A percentile compares a stretch with the other conserved stretches of the same genome.
Conservation (phyloP, 163 green algal species). For the Trebouxiophyceae sp. region DNA sequence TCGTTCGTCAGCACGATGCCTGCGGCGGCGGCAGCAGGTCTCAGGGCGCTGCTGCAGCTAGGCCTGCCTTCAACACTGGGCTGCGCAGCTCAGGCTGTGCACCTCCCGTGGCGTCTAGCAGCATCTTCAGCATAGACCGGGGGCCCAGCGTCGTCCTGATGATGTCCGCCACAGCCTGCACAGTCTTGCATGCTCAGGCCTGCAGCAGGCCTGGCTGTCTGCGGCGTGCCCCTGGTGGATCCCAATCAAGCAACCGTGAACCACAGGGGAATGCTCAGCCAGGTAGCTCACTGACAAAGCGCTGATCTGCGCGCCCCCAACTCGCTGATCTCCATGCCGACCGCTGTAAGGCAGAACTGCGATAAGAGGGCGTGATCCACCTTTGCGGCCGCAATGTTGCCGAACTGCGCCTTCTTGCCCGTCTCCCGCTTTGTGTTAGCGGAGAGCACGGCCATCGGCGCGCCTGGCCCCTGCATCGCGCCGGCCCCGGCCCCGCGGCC, state of each 20-base stretch:
- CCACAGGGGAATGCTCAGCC: too few species aligned
- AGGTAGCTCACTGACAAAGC: too few species aligned
- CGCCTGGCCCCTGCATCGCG: too few species aligned
- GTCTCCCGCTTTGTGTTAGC: conserved; percentile 87
- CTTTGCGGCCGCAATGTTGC: conserved; percentile 96
- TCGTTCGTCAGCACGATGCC: conserved; percentile 99
- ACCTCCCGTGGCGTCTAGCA: conserved; percentile 96
- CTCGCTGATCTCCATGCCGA: too few species aligned
- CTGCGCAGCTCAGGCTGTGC: background rate
- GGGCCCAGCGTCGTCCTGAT: conserved; percentile 95
- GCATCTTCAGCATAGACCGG: conserved; percentile 98
- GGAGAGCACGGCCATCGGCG: conserved; percentile 57
- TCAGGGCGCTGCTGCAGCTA: background rate
- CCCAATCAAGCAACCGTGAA: too few species aligned
- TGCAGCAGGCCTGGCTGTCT: background rate
- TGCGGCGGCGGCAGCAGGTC: conserved; percentile 16
- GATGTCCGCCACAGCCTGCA: conserved; percentile 93
- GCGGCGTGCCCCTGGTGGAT: too few species aligned
- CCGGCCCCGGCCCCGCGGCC: too few species aligned
- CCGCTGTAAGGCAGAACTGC: too few species aligned
- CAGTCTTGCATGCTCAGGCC: background rate
- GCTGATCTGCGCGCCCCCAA: too few species aligned
- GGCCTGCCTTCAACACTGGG: background rate
- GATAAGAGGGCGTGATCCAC: conserved; percentile 47
- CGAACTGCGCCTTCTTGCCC: conserved; percentile 89